Evolutionary conservation across 805 yeast genomes (phyloP), one percentile per base, ranked within the genome.

Genomic region (Nakazawaea siamensis): DNA sequence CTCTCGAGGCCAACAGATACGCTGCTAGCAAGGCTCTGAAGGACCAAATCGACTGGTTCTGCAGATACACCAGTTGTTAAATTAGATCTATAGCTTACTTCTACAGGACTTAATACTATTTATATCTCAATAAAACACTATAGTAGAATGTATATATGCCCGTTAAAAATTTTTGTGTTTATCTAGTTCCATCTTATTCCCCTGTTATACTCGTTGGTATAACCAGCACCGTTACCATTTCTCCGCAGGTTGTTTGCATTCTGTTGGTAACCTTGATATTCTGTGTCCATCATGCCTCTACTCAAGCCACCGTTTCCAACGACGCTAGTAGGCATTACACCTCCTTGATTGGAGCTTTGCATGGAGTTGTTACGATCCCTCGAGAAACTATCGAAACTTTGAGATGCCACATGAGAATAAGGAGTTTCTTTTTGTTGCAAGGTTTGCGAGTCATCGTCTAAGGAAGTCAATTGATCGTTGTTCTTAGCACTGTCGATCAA

Each of bases 11-110:
- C 23, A 72, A 70, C 38, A 64, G 55, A 45, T 77, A 76, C 45
- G 86, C 94, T 27, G 76, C 69, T 54, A 81, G 80, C 42, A 80
- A 79, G 63, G 64, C 78, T 2, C 58, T 80, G 27, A 28, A 48
- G 32, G 69, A 67, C 62, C 71, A 78, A 58, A 46, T 54, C 15
- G 31, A 28, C 23, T 57, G 57, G 55, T 54, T 58, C 31, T 31
- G 25, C n/a, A 13, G 29, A 10, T 29, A 31, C 17, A 29, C 37
- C 9, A 21, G 24, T 24, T 9, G 14, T n/a, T n/a, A n/a, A n/a
- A n/a, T n/a, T n/a, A n/a, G n/a, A n/a, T n/a, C n/a, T n/a, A n/a
- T n/a, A n/a, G 23, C 7, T 20, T 10, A 20, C 23, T 20, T 20
- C 23, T 20, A 7, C 23, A 20, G 10, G 23, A 20, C 24, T 20